Evolutionary conservation across 1,139 yeast genomes (phyloP).

Genomic region (Diutina neorugosa): DNA sequence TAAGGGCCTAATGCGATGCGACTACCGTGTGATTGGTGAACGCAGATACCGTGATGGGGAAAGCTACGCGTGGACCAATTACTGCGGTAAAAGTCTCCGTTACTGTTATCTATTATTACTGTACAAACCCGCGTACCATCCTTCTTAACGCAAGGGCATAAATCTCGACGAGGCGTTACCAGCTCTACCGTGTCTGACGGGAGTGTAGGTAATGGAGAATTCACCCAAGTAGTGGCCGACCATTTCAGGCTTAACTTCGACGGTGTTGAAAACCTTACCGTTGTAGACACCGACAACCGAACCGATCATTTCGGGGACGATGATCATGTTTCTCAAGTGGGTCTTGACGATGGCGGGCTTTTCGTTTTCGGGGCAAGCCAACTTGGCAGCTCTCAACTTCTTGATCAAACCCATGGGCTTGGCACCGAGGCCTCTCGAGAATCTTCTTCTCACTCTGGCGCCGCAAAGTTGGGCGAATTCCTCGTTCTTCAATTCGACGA

Average conservation of each 20-base stretch:
- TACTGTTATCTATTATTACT: slow-evolving; percentile 2
- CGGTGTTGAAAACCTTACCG: slow-evolving; percentile 99
- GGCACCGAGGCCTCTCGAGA: slow-evolving; percentile 92
- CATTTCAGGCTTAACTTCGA: slow-evolving; percentile 99
- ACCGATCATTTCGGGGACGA: slow-evolving; percentile 99
- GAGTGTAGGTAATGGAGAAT: slow-evolving; percentile 98
- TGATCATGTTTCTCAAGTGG: slow-evolving; percentile 97
- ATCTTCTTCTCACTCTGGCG: slow-evolving; percentile 99
- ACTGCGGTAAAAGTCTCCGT: background rate
- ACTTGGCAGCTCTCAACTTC: slow-evolving; percentile 97
- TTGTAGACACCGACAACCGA: slow-evolving; percentile 98
- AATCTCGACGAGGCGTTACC: slow-evolving; percentile 86
- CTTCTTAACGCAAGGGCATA: slow-evolving; percentile 47
- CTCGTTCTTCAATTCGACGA: slow-evolving; percentile 90
- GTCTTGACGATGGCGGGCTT: slow-evolving; percentile 98
- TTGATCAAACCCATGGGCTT: slow-evolving; percentile 96
- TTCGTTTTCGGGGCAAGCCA: slow-evolving; percentile 85
- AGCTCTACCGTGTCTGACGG: slow-evolving; percentile 99
- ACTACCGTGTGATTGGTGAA: background rate
- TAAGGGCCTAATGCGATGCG: background rate
- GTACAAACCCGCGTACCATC: background rate
- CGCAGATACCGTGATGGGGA: background rate
- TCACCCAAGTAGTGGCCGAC: slow-evolving; percentile 99
- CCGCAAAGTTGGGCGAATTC: slow-evolving; percentile 94
- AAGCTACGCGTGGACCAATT: background rate